phyloP scores from a whole-genome alignment of 495 filamentous ascomycete genomes.

The Aspergillus ostianus region DNA sequence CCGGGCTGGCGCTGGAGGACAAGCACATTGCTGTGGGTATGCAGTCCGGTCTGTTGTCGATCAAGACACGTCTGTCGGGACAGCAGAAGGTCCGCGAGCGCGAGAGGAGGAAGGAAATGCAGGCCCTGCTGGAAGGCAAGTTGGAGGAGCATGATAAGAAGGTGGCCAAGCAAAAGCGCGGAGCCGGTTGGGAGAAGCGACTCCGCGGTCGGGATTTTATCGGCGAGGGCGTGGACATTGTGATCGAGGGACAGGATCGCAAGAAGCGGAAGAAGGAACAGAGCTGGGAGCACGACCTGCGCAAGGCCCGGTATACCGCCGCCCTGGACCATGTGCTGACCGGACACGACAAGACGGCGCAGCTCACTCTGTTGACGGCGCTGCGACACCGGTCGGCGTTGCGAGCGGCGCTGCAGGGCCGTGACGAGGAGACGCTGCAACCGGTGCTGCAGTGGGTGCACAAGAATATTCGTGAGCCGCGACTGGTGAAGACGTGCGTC shows the following conservation, averaged over 20 bases:
- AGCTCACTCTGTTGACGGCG: conserved; percentile 76
- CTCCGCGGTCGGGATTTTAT: conserved; percentile 75
- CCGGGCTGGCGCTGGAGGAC: conserved; percentile 66
- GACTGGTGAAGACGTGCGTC: conserved; percentile 71
- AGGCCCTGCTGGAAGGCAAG: conserved; percentile 73
- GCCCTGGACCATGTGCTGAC: conserved; percentile 79
- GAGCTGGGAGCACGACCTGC: conserved; percentile 76
- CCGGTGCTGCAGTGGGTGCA: conserved; percentile 82
- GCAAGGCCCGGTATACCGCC: conserved; percentile 70
- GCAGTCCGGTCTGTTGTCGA: conserved; percentile 83
- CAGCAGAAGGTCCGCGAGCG: conserved; percentile 74
- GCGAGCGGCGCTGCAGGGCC: conserved; percentile 71
- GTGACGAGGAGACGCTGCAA: conserved; percentile 79
- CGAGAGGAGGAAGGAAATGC: conserved; percentile 82
- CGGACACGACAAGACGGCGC: conserved; percentile 50
- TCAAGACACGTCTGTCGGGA: conserved; percentile 82
- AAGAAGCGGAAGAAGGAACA: conserved; percentile 59
- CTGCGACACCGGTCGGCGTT: conserved; percentile 86
- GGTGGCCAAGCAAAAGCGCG: conserved; percentile 62
- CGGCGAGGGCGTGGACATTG: conserved; percentile 81
- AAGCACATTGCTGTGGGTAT: conserved; percentile 92
- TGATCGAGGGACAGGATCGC: conserved; percentile 72
- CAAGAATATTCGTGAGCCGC: conserved; percentile 73
- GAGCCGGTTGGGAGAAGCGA: conserved; percentile 65
- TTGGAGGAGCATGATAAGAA: conserved; percentile 67